phyloP scores from a whole-genome alignment of 2,329 filamentous ascomycete species.

The Alternaria longipes region DNA sequence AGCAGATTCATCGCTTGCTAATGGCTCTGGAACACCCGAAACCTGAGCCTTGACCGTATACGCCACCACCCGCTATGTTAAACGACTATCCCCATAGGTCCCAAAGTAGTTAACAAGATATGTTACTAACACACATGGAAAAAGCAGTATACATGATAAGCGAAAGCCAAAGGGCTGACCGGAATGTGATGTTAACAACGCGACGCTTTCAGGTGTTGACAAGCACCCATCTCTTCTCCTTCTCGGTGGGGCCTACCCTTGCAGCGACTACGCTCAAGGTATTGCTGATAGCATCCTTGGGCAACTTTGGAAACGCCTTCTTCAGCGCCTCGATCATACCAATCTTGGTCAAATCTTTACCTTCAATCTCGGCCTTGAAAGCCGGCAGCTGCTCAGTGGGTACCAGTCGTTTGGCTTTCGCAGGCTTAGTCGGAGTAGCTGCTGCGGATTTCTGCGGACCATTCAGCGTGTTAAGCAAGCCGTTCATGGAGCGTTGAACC shows the following conservation, averaged over 20 bases:
- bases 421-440: slow-evolving; percentile 39
- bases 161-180: not conserved
- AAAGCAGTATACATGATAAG: slow-evolving; percentile 1
- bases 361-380: slow-evolving; percentile 76
- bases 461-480: slow-evolving; percentile 45
- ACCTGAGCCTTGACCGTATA: not conserved
- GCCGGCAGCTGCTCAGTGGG: slow-evolving; percentile 68
- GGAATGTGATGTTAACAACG: not conserved
- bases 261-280: slow-evolving; percentile 73
- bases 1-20: not conserved
- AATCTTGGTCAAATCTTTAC: slow-evolving; percentile 75
- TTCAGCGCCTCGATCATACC: slow-evolving; percentile 80
- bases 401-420: slow-evolving; percentile 60
- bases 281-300: slow-evolving; percentile 74
- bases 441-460: slow-evolving; percentile 23
- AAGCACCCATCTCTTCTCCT: slow-evolving; percentile 70
- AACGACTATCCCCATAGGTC: slow-evolving; percentile 3
- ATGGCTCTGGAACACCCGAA: slow-evolving; percentile 2
- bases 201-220: slow-evolving; percentile 28
- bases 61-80: slow-evolving; percentile 3
- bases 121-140: not conserved
- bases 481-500: slow-evolving; percentile 49
- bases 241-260: slow-evolving; percentile 68
- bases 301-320: slow-evolving; percentile 75
- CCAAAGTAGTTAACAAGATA: not conserved